Conservation (phyloP, 371 early-diverging fungal genomes). For the Blakeslea trispora region DNA sequence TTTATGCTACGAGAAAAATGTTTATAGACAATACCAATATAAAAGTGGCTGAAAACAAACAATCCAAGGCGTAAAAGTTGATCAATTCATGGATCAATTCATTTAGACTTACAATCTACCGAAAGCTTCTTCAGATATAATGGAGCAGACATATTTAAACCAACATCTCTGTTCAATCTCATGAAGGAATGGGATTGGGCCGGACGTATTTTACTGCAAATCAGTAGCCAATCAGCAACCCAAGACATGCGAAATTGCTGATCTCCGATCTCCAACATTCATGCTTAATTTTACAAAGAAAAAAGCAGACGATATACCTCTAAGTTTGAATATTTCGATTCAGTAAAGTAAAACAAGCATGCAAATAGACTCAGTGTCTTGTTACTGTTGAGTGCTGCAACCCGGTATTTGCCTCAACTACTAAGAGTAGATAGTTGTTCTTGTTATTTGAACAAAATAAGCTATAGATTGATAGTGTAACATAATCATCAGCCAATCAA, state of each 20-base stretch:
- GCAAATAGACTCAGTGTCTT: background rate
- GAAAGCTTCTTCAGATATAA: background rate
- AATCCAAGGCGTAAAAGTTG: too few relatives aligned
- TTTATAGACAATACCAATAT: background rate
- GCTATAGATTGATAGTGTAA: constrained; percentile 2
- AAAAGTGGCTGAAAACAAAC: too few relatives aligned
- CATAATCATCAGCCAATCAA: constrained; percentile 12
- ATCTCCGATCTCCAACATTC: constrained; percentile 6
- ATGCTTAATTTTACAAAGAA: background rate
- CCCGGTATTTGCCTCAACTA: background rate
- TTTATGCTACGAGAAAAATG: background rate
- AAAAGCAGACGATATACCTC: too few relatives aligned
- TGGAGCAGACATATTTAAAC: background rate
- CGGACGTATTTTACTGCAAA: background rate
- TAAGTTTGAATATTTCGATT: too few relatives aligned
- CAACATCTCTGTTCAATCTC: background rate
- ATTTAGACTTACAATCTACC: too few relatives aligned
- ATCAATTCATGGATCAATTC: too few relatives aligned
- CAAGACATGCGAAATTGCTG: background rate
- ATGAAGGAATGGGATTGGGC: background rate
- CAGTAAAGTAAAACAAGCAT: too few relatives aligned
- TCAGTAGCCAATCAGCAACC: background rate
- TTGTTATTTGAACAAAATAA: background rate
- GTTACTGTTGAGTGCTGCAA: background rate
- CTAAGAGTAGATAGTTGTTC: background rate